Evolutionary conservation across 2,329 filamentous ascomycete genomes (phyloP).

Genomic region (Dothideomycetes sp.): DNA sequence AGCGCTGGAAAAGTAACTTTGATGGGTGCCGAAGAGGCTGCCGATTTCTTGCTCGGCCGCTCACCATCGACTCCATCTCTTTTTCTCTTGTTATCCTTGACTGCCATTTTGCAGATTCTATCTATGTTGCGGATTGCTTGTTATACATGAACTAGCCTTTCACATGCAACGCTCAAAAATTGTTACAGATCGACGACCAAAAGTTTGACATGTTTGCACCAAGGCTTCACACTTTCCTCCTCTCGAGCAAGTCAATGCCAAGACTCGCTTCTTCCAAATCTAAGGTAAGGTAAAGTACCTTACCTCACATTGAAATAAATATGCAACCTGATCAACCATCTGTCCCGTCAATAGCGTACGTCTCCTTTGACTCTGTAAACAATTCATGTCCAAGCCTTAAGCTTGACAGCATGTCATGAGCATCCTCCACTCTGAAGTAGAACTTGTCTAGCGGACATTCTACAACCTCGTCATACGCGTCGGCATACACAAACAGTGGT

Average conservation of each 20-base stretch:
- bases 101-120: constrained; percentile 15
- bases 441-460: background rate
- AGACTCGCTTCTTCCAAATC: no score
- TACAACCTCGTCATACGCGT: background rate
- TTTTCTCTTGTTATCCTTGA: constrained; percentile 36
- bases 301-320: no score
- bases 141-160: background rate
- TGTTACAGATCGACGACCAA: no score
- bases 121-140: background rate
- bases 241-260: no score
- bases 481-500: background rate
- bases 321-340: no score
- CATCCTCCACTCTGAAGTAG: background rate
- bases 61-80: constrained; percentile 35
- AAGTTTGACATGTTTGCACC: no score
- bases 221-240: no score
- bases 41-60: constrained; percentile 28
- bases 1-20: constrained; percentile 15
- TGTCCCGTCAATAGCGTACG: background rate
- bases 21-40: constrained; percentile 15
- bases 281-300: no score
- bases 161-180: constrained; percentile 1
- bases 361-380: background rate
- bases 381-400: background rate
- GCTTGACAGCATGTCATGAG: background rate